Conservation (phyloP, 257 asterid species). For the Anisodus acutangulus region DNA sequence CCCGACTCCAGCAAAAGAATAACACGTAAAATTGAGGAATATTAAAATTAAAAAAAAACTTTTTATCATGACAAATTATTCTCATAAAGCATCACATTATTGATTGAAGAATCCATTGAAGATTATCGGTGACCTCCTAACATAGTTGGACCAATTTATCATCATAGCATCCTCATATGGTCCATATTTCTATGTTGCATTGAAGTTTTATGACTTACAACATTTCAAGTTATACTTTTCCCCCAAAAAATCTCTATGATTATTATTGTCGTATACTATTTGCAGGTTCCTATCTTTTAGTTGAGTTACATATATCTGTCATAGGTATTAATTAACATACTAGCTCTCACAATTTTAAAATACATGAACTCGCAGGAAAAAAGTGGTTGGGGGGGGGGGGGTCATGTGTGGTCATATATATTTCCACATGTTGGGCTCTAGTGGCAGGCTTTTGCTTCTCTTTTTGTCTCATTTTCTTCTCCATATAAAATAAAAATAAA, state of each 20-base stretch:
- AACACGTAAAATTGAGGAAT: not conserved
- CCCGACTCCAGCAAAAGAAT: not conserved
- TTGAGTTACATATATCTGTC: not conserved
- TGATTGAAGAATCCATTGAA: not conserved
- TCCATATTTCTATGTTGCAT: not conserved
- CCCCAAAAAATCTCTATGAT: not conserved
- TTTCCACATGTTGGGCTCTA: conserved; percentile 2
- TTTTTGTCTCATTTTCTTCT: not conserved
- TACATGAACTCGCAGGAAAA: not conserved
- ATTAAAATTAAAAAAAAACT: not conserved
- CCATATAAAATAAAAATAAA: not conserved
- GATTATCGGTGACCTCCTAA: not conserved
- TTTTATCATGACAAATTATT: not conserved
- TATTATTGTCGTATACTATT: not conserved
- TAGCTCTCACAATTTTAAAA: not conserved
- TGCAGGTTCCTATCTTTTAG: not conserved
- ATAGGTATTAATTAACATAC: not conserved
- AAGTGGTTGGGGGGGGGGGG: not conserved
- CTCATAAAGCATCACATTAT: not conserved
- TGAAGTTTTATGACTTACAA: not conserved
- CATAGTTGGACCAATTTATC: not conserved
- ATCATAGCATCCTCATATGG: not conserved
- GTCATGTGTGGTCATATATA: not conserved
- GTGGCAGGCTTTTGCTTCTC: not conserved
- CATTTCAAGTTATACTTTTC: not conserved